phyloP scores from a whole-genome alignment of 2,329 filamentous ascomycete genomes.

The Decorospora gaudefroyi region DNA sequence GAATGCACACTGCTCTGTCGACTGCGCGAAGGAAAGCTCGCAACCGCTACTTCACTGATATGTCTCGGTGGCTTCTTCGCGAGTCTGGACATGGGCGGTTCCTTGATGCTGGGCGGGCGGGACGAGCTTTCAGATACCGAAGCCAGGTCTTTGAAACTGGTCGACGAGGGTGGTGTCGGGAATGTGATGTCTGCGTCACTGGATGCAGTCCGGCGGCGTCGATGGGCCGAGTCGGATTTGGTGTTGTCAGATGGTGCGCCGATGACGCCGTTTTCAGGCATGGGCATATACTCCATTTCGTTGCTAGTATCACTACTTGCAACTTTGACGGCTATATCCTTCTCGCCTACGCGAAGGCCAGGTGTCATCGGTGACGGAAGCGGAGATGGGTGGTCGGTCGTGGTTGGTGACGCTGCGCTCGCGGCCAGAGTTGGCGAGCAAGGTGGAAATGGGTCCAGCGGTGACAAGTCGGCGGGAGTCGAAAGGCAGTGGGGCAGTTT shows the following conservation, averaged over 20 bases:
- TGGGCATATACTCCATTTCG: constrained; percentile 36
- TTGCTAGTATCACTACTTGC: constrained; percentile 44
- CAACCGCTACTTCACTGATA: constrained; percentile 21
- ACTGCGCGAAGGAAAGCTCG: constrained; percentile 16
- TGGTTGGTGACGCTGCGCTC: constrained; percentile 39
- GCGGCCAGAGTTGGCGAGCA: constrained; percentile 31
- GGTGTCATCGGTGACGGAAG: constrained; percentile 47
- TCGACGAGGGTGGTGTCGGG: constrained; percentile 19
- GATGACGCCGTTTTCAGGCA: constrained; percentile 32
- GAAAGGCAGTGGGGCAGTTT: constrained; percentile 29
- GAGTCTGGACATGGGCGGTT: constrained; percentile 21
- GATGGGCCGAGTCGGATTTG: constrained; percentile 32
- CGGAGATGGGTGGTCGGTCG: constrained; percentile 37
- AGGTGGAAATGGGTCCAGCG: constrained; percentile 39
- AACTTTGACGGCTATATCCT: constrained; percentile 42
- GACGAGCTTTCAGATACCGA: constrained; percentile 33
- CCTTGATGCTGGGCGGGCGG: constrained; percentile 29
- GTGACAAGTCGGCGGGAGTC: constrained; percentile 37
- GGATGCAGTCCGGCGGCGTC: constrained; percentile 44
- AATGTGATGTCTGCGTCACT: constrained; percentile 40
- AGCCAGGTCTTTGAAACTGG: constrained; percentile 21
- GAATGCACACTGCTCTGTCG: constrained; percentile 33
- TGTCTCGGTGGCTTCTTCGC: constrained; percentile 25
- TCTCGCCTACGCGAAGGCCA: constrained; percentile 32
- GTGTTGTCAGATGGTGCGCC: constrained; percentile 29